Base-by-base conservation (phyloP, 1,284 basidiomycete genomes). In the Ceratobasidium sp. region DNA sequence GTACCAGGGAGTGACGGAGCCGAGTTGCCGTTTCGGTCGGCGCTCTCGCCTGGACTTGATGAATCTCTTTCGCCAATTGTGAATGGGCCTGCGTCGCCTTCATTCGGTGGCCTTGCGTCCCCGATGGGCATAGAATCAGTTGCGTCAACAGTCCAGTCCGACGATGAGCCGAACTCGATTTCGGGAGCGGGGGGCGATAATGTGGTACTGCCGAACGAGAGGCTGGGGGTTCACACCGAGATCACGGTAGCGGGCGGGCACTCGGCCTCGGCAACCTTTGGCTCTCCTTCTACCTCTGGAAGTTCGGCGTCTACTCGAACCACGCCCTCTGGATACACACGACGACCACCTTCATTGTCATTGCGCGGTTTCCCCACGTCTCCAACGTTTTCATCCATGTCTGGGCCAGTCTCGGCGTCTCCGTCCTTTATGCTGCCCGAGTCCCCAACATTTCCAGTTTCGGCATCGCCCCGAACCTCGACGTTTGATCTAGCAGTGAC, bases 401-500 rank as follows among this genome's bases (percentile, higher is more conserved):
- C 58, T 8, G 36, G n/a, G n/a, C n/a, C 48, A 9, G 25, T 51
- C n/a, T 51, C 38, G 40, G 40, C 58, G 12, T 38, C 58, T 11
- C 42, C 38, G 6, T 60, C 58, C 3, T 59, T 59, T 59, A 38
- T 59, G 9, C 33, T 59, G 3, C 33, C 30, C 33, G 58, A 60
- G 40, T 60, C 58, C 11, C 58, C 58, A 11, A 40, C 33, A 25
- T 69, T 69, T n/a, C 64, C 64, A 3, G 30, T 36, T 48, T 69
- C 64, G 40, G 53, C 64, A 2, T 69, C 64, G 2, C 64, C 64
- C 23, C 64, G 64, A 11, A 69, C 64, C 25, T 69, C 64, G 36
- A 51, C 64, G 36, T 69, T 69, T 69, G 64, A 69, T 58, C 40
- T 69, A 16, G 64, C 51, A 5, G 53, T 69, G 38, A 69, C 64